Percentiles rank a stretch among this genome's conserved stretches.
Evolutionary conservation across 176 grass and related monocot genomes (phyloP).

Genomic region (Phragmites australis): DNA sequence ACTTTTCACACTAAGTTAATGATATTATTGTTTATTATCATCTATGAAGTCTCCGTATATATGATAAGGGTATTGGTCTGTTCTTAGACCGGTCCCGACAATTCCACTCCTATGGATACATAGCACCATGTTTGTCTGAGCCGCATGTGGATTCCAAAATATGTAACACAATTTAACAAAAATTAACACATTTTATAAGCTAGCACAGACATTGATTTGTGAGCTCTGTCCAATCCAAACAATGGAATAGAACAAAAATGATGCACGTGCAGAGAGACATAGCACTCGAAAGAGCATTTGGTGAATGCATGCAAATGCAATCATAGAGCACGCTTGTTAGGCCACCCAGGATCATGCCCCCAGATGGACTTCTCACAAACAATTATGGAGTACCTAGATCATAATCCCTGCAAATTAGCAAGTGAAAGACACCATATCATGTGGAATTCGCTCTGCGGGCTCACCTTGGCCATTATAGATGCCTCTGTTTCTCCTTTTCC

Average conservation of each 20-base stretch:
- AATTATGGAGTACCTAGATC: too few species aligned
- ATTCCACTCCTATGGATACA: background rate
- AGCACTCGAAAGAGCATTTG: background rate
- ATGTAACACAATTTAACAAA: background rate
- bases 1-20: too few species aligned
- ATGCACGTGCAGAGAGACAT: slow-evolving; percentile 6
- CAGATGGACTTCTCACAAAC: too few species aligned
- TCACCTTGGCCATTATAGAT: background rate
- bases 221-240: background rate
- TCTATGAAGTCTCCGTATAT: too few species aligned
- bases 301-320: slow-evolving; percentile 7
- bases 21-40: too few species aligned
- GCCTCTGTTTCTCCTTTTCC: background rate
- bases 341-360: background rate
- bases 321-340: slow-evolving; percentile 13
- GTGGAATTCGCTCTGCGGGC: background rate
- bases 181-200: background rate
- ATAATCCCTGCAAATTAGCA: background rate
- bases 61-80: too few species aligned
- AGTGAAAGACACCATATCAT: background rate
- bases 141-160: background rate
- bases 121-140: background rate
- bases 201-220: slow-evolving; percentile 31
- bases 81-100: background rate
- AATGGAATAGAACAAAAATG: background rate